Evolutionary conservation across 2,329 filamentous ascomycete genomes (phyloP).

Genomic region (Seiridium unicorne): DNA sequence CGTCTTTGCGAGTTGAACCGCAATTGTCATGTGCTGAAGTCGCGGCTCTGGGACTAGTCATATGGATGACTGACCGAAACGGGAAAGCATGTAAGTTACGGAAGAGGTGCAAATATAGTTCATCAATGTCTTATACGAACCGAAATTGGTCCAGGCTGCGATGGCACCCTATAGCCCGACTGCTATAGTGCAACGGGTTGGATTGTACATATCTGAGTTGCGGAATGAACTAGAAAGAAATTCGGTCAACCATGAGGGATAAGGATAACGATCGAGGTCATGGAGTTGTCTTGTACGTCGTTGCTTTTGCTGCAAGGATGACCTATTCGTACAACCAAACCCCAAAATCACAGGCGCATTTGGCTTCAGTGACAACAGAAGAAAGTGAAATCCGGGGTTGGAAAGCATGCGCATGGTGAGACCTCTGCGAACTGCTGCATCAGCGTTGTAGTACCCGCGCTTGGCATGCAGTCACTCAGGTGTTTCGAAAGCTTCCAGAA

Average conservation of each 20-base stretch:
- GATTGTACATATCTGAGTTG: not conserved
- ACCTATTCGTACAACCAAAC: no score
- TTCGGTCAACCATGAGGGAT: not conserved
- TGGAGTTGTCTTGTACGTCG: no score
- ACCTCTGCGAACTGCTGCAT: not conserved
- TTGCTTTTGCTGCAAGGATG: no score
- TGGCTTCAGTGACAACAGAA: no score
- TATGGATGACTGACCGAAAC: not conserved
- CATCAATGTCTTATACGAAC: not conserved
- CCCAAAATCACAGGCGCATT: no score
- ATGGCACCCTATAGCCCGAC: not conserved
- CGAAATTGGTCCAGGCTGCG: not conserved
- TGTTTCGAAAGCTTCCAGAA: slow-evolving; percentile 7
- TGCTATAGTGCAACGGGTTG: not conserved
- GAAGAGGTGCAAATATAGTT: not conserved
- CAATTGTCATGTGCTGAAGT: not conserved
- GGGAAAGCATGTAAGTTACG: not conserved
- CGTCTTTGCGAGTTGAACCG: not conserved
- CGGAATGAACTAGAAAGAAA: not conserved
- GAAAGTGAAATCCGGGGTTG: not conserved
- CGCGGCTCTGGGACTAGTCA: not conserved
- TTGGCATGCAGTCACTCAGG: not conserved
- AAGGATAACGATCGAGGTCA: not conserved
- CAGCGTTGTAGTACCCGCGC: not conserved
- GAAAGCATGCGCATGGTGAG: not conserved